Percentiles rank a stretch among this genome's conserved stretches.
phyloP scores from a whole-genome alignment of 2,329 filamentous ascomycete species.

The Penicillium sp. region DNA sequence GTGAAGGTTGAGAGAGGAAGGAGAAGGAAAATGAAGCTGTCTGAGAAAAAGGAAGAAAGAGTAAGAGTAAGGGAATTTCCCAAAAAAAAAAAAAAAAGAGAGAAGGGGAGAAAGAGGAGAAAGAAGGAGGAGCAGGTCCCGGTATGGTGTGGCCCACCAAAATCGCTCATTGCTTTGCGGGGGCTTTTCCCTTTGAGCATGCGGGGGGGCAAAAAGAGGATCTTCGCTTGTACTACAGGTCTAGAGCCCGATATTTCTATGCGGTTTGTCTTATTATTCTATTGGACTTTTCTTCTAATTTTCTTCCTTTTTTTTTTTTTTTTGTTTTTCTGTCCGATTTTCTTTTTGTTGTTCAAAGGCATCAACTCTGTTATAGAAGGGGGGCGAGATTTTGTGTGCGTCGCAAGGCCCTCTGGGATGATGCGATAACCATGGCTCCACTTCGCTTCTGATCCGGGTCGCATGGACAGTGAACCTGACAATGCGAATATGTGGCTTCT shows the following conservation, averaged over 20 bases:
- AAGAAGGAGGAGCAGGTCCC: conserved; percentile 25
- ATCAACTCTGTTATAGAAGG: background rate
- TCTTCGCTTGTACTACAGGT: conserved; percentile 19
- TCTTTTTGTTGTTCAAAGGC: background rate
- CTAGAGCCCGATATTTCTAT: background rate
- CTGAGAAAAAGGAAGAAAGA: conserved; percentile 9
- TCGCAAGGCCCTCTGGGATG: conserved; percentile 15
- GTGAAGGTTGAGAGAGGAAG: conserved; percentile 11
- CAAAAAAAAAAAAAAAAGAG: conserved; percentile 25
- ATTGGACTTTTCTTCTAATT: background rate
- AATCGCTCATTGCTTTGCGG: conserved; percentile 33
- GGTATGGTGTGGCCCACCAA: conserved; percentile 29
- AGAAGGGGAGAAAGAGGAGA: conserved; percentile 27
- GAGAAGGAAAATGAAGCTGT: conserved; percentile 7
- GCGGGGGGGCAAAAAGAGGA: conserved; percentile 24
- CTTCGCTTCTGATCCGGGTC: conserved; percentile 22
- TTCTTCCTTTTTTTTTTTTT: background rate
- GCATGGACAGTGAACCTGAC: conserved; percentile 8
- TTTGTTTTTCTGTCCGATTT: background rate
- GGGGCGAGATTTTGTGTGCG: background rate
- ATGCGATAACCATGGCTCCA: conserved; percentile 30
- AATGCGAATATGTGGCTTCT: conserved; percentile 4
- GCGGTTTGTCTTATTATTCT: background rate
- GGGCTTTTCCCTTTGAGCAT: conserved; percentile 33
- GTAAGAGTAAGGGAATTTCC: conserved; percentile 2